Conservation (phyloP, 371 early-diverging fungal species). For the Rhizomucor miehei region DNA sequence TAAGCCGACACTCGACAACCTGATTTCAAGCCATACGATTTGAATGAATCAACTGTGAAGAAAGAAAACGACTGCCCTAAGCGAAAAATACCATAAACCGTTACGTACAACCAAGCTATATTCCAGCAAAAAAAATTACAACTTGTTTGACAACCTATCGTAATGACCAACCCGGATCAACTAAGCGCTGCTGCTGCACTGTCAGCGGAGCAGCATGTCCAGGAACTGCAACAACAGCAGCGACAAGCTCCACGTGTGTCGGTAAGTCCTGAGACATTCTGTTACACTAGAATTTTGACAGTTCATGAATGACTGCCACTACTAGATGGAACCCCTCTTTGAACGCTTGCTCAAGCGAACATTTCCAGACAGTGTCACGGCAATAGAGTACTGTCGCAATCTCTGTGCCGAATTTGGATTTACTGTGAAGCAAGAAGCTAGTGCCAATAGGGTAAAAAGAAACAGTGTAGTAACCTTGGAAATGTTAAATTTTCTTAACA, state of each 20-base stretch:
- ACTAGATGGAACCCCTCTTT: conserved; percentile 40
- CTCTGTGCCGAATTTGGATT: conserved; percentile 36
- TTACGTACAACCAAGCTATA: no score
- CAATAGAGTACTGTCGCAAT: conserved; percentile 36
- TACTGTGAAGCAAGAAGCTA: conserved; percentile 36
- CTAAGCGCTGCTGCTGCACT: no score
- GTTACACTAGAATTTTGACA: background rate
- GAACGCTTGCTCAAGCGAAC: conserved; percentile 26
- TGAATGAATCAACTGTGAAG: conserved; percentile 6
- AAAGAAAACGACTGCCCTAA: no score
- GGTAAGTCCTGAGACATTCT: conserved; percentile 1
- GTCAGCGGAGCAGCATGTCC: background rate
- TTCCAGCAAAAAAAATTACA: no score
- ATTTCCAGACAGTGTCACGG: conserved; percentile 31
- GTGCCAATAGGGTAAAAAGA: conserved; percentile 33
- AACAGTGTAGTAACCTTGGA: conserved; percentile 3
- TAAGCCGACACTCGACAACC: conserved; percentile 1
- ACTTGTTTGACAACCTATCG: background rate
- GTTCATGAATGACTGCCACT: background rate
- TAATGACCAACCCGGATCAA: conserved; percentile 16
- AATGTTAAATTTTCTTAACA: background rate
- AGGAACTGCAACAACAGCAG: conserved; percentile 1
- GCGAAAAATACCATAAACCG: no score
- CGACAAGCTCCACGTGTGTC: conserved; percentile 13
- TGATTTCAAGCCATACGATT: background rate